A percentile compares a stretch with the other conserved stretches of the same genome.
These are phyloP conservation scores for Boeremia lycopersici DNA, from an alignment of 2,329 filamentous ascomycete genomes.

Conservation along the genomic window DNA sequence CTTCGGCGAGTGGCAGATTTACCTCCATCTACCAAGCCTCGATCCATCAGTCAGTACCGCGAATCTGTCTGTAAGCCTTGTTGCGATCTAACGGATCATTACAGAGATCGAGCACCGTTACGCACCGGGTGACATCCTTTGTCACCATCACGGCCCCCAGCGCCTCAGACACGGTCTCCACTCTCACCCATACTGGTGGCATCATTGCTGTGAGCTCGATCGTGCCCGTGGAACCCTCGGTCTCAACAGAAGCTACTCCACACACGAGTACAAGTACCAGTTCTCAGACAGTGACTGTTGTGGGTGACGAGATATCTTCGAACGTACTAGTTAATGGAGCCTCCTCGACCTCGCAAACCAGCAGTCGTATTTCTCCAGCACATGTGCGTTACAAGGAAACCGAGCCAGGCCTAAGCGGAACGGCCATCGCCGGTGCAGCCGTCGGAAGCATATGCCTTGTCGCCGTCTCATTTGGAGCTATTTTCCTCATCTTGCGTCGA, in stretches of 20 bases:
- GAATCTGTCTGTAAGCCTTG: too few relatives aligned
- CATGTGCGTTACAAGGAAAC: background rate
- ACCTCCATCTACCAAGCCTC: background rate
- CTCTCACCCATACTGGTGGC: background rate
- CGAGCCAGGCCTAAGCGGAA: conserved; percentile 2
- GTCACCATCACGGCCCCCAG: background rate
- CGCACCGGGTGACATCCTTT: background rate
- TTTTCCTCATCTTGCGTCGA: conserved; percentile 21
- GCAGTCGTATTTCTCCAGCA: background rate
- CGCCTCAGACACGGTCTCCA: background rate
- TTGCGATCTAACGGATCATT: too few relatives aligned
- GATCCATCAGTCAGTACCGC: background rate
- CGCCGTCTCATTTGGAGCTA: conserved; percentile 9
- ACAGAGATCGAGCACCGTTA: background rate
- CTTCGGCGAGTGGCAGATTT: conserved; percentile 1
- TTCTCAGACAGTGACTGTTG: background rate
- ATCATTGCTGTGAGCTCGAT: background rate
- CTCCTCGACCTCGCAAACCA: background rate
- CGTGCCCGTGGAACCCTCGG: background rate
- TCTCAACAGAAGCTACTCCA: background rate
- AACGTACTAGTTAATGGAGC: background rate
- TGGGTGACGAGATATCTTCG: background rate
- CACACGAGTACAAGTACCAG: background rate
- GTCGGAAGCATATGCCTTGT: conserved; percentile 20
- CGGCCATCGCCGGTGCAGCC: conserved; percentile 26